Evolutionary conservation across 352 stramenopile genomes (phyloP).

Genomic region (Halophytophthora batemanensis): DNA sequence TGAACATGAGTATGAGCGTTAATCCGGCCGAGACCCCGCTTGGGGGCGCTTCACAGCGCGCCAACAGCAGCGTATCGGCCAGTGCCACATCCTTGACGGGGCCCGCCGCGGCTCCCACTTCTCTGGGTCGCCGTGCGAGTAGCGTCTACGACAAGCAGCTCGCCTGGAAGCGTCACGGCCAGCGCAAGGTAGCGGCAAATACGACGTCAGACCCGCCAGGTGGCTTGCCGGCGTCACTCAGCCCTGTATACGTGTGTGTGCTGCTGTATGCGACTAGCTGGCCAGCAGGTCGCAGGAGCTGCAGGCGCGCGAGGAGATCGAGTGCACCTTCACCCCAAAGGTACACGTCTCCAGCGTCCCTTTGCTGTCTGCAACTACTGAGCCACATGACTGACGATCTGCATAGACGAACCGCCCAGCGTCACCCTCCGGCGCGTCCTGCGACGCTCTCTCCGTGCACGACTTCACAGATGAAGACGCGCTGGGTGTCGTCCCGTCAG

Average conservation of each 20-base stretch:
- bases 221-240: conserved; percentile 1
- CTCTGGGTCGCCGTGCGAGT: no score
- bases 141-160: conserved; percentile 62
- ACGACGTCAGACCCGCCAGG: no score
- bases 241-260: not conserved
- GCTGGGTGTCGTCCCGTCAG: not conserved
- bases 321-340: conserved; percentile 67
- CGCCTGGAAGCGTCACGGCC: conserved; percentile 50
- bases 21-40: conserved; percentile 1
- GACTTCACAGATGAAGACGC: conserved; percentile 10
- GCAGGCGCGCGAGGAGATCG: conserved; percentile 29
- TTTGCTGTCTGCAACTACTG: not conserved
- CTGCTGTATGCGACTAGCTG: no score
- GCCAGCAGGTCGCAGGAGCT: conserved; percentile 43
- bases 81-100: not conserved
- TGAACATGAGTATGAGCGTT: no score
- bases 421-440: not conserved
- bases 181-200: conserved; percentile 40
- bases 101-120: not conserved
- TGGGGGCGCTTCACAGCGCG: not conserved
- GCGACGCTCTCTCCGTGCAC: not conserved
- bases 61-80: not conserved
- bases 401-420: conserved; percentile 11
- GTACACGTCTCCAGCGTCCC: no score
- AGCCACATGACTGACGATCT: not conserved